A percentile compares a stretch with the other conserved stretches of the same genome.
These are phyloP conservation scores for Trametes cingulata DNA, from an alignment of 768 basidiomycete genomes.

Conservation along the genomic window DNA sequence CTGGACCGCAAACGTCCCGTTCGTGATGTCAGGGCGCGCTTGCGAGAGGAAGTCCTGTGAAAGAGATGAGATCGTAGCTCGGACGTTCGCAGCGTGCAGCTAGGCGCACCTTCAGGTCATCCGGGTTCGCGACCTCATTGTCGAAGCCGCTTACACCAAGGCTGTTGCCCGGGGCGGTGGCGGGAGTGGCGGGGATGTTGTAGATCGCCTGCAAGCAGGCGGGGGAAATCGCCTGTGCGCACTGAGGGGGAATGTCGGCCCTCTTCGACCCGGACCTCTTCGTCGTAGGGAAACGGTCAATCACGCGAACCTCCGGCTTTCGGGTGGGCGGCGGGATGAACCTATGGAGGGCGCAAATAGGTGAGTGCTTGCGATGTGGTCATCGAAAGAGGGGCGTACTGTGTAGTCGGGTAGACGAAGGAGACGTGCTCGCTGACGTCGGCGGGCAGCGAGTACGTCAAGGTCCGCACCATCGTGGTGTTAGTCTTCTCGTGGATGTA, in stretches of 20 bases:
- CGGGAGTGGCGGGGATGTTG: slow-evolving; percentile 36
- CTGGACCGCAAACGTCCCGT: slow-evolving; percentile 29
- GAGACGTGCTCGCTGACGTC: slow-evolving; percentile 33
- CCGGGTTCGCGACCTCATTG: slow-evolving; percentile 32
- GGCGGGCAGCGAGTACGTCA: slow-evolving; percentile 39
- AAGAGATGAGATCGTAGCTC: slow-evolving; percentile 30
- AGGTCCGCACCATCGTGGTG: slow-evolving; percentile 34
- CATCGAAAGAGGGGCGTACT: slow-evolving; percentile 19
- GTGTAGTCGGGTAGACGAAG: slow-evolving; percentile 34
- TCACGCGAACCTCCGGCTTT: slow-evolving; percentile 6
- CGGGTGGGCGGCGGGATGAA: slow-evolving; percentile 16
- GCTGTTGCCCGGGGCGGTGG: slow-evolving; percentile 29
- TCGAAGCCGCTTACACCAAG: slow-evolving; percentile 38
- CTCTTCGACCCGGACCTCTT: neutral
- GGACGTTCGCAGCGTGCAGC: too few species aligned
- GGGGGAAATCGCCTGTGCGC: slow-evolving; percentile 28
- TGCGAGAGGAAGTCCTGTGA: slow-evolving; percentile 30
- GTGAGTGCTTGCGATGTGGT: neutral
- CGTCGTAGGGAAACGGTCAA: neutral
- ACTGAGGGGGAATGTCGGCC: slow-evolving; percentile 19
- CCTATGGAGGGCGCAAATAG: neutral
- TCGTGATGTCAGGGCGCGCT: slow-evolving; percentile 27
- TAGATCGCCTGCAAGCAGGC: slow-evolving; percentile 36
- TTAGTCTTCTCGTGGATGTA: slow-evolving; percentile 36
- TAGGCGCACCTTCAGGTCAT: slow-evolving; percentile 30